Conservation (phyloP, 495 filamentous ascomycete species). For the Schizothecium vesticola region DNA sequence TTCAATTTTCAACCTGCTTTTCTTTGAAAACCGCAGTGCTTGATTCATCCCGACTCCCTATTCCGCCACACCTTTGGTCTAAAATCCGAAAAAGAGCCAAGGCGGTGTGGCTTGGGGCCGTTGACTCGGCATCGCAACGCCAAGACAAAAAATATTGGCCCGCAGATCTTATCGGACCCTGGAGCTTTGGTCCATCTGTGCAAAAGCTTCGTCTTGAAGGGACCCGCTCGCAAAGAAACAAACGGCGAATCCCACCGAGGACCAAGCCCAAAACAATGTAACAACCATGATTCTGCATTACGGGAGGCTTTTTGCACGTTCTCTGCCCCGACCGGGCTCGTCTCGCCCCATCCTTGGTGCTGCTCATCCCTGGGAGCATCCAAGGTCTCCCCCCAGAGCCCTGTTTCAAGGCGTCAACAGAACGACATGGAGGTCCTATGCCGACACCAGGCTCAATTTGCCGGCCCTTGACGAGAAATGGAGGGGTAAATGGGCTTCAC, state of each 20-base stretch:
- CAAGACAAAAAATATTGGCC: neutral
- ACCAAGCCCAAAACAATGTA: constrained; percentile 17
- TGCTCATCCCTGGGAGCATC: neutral
- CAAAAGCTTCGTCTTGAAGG: neutral
- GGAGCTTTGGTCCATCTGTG: neutral
- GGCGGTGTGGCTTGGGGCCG: neutral
- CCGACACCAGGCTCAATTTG: constrained; percentile 52
- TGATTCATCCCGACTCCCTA: neutral
- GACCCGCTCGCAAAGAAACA: neutral
- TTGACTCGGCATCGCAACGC: neutral
- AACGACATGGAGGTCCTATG: constrained; percentile 25
- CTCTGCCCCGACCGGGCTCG: constrained; percentile 17
- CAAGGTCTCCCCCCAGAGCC: constrained; percentile 3
- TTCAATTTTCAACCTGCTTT: neutral
- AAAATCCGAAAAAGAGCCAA: neutral
- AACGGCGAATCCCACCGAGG: neutral
- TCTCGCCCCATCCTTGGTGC: neutral
- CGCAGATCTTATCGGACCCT: neutral
- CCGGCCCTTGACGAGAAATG: constrained; percentile 68
- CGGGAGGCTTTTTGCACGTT: constrained; percentile 29
- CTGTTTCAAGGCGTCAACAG: constrained; percentile 8
- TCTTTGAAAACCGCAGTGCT: neutral
- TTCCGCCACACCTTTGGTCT: neutral
- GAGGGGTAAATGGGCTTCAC: constrained; percentile 39
- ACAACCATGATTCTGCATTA: constrained; percentile 27